Percentiles rank a stretch among this genome's conserved stretches.
These are phyloP conservation scores for Syncephalis fuscata DNA, from an alignment of 371 early-diverging fungal species.

Conservation along the genomic window DNA sequence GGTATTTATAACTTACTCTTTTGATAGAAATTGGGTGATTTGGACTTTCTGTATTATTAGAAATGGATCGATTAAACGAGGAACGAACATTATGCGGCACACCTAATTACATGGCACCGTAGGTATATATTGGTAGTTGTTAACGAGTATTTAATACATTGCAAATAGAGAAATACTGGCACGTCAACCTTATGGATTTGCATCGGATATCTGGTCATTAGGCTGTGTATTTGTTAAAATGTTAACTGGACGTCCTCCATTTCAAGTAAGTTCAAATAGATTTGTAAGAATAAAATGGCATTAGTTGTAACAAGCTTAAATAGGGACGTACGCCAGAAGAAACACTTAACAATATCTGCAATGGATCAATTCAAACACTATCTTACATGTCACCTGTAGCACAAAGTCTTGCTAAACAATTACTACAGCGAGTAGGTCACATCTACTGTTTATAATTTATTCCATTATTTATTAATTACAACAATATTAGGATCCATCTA, in stretches of 20 bases:
- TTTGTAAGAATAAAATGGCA: too few relatives aligned
- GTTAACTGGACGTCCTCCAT: slow-evolving; percentile 54
- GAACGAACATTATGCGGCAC: slow-evolving; percentile 1
- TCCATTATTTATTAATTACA: too few relatives aligned
- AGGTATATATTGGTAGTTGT: background rate
- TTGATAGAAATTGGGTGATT: background rate
- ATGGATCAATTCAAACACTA: too few relatives aligned
- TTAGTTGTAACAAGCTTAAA: too few relatives aligned
- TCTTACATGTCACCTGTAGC: too few relatives aligned
- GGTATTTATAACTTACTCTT: too few relatives aligned
- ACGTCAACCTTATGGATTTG: slow-evolving; percentile 31
- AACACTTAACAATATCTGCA: too few relatives aligned
- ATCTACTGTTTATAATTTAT: too few relatives aligned
- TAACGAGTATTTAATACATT: slow-evolving; percentile 1
- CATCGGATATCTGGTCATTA: slow-evolving; percentile 50
- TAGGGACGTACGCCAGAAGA: too few relatives aligned
- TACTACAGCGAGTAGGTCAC: too few relatives aligned
- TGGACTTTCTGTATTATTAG: background rate
- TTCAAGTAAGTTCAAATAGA: slow-evolving; percentile 24
- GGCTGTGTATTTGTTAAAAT: slow-evolving; percentile 44
- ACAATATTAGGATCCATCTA: slow-evolving; percentile 19
- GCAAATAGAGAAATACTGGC: slow-evolving; percentile 1
- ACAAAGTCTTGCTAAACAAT: too few relatives aligned
- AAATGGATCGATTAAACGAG: background rate
- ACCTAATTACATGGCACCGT: slow-evolving; percentile 1